Conservation (phyloP, 352 stramenopile species). For the Pythium plurisporium region DNA sequence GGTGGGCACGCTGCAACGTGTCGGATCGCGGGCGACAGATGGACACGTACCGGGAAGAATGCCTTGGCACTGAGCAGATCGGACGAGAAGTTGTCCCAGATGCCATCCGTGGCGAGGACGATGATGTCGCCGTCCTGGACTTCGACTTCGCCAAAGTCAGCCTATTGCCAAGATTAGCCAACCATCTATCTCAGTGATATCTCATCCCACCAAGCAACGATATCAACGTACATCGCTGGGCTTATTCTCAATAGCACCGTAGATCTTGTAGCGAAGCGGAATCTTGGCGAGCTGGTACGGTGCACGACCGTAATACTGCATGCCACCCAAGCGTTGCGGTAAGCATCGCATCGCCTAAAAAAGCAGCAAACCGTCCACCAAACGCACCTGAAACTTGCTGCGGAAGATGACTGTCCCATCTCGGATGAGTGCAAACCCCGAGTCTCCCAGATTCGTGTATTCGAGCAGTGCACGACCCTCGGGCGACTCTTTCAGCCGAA, state of each 20-base stretch:
- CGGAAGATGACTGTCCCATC: constrained; percentile 57
- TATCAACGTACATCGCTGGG: constrained; percentile 56
- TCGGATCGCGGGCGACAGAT: no score
- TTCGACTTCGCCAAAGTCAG: constrained; percentile 62
- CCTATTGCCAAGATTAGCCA: constrained; percentile 30
- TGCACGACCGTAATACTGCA: constrained; percentile 60
- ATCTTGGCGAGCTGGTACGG: constrained; percentile 80
- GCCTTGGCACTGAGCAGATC: constrained; percentile 41
- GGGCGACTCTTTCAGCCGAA: constrained; percentile 47
- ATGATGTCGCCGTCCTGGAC: constrained; percentile 75
- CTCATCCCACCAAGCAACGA: neutral
- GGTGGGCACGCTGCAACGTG: no score
- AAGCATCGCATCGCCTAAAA: no score
- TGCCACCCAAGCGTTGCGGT: neutral
- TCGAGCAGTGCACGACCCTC: constrained; percentile 52
- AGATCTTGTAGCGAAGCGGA: constrained; percentile 61
- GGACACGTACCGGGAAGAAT: constrained; percentile 63
- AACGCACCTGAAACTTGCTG: constrained; percentile 63
- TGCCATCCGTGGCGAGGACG: constrained; percentile 73
- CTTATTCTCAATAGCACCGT: constrained; percentile 76
- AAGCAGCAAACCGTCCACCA: no score
- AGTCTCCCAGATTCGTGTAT: constrained; percentile 79
- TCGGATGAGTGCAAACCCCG: constrained; percentile 70
- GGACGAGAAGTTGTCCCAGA: constrained; percentile 78
- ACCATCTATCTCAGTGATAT: neutral